Percentiles rank a stretch among this genome's conserved stretches.
Evolutionary conservation across 2,329 filamentous ascomycete species (phyloP).

Genomic region (Calonectria henricotiae): DNA sequence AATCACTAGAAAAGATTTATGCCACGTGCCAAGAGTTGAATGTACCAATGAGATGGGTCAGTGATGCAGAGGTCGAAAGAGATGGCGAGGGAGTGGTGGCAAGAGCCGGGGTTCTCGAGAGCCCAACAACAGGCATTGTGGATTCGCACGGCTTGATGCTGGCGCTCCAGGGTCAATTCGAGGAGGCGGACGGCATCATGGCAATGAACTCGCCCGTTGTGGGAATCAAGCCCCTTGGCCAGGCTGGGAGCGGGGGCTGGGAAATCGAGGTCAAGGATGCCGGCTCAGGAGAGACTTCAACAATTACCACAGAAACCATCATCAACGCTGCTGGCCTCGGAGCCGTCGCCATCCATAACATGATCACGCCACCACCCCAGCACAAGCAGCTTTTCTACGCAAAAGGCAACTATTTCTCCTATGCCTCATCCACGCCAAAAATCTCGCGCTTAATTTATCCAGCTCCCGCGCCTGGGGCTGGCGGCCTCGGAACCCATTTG

Average conservation of each 20-base stretch:
- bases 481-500: slow-evolving; percentile 91
- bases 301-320: slow-evolving; percentile 82
- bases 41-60: slow-evolving; percentile 83
- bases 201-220: slow-evolving; percentile 80
- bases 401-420: slow-evolving; percentile 97
- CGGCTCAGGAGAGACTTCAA: slow-evolving; percentile 64
- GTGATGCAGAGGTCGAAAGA: slow-evolving; percentile 71
- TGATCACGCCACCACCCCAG: slow-evolving; percentile 76
- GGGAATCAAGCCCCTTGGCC: slow-evolving; percentile 68
- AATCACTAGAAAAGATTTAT: slow-evolving; percentile 71
- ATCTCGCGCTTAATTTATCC: slow-evolving; percentile 89
- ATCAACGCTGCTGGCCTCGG: slow-evolving; percentile 92
- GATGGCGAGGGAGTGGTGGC: slow-evolving; percentile 85
- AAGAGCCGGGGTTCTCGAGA: slow-evolving; percentile 76
- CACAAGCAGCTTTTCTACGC: slow-evolving; percentile 82
- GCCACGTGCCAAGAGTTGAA: slow-evolving; percentile 60
- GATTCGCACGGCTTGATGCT: slow-evolving; percentile 91
- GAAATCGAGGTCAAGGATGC: slow-evolving; percentile 73
- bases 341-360: slow-evolving; percentile 86
- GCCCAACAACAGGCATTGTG: slow-evolving; percentile 89
- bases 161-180: slow-evolving; percentile 82
- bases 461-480: slow-evolving; percentile 85
- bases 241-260: slow-evolving; percentile 77
- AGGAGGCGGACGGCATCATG: slow-evolving; percentile 83
- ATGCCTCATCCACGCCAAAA: slow-evolving; percentile 75